Evolutionary conservation across 768 basidiomycete species (phyloP), one percentile per base, ranked within the genome.

Genomic region (Termitomyces sp.): DNA sequence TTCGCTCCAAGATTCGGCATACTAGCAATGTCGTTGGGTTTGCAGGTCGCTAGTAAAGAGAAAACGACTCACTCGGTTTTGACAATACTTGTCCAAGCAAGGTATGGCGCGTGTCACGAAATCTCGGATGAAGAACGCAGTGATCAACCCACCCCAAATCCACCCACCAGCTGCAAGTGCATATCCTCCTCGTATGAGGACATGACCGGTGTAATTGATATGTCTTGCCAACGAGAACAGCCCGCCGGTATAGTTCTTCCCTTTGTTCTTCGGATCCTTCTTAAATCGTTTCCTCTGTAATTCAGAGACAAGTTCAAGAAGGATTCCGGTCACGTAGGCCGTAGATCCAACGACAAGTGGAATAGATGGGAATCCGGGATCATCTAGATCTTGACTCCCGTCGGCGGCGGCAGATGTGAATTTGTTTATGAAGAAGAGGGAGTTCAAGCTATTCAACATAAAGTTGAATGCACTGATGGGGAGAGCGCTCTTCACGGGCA

Each of bases 201-300:
- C 52, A 43, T 67, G 67, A 8, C 68, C 68, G 7, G 62, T 59
- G 37, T 65, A 69, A 24, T 69, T 69, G 9, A 65, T 62, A 45
- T 69, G 68, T 14, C 68, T 62, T 20, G 64, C 67, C 30, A 69
- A 34, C 5, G 57, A 63, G 49, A 67, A 69, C 30, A 68, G 40
- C 10, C 68, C 67, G 24, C 64, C 64, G 26, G 63, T 58, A 37
- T 62, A 62, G 14, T 60, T 52, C 51, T 65, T 65, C 26, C 67
- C 68, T 42, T 60, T 64, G 13, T 69, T 69, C 53, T 46, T 60
- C 9, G 55, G 58, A 53, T 68, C 58, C 39, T 62, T 62, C 57
- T 68, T 69, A 48, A 69, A 69, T n/a, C 33, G 51, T 44, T 62
- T 65, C 36, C 67, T 60, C 42, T 62, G 58, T 1, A 62, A 22